These are phyloP conservation scores for Umbilicus rupestris DNA, from an alignment of 164 flowering plant species.

Conservation along the genomic window DNA sequence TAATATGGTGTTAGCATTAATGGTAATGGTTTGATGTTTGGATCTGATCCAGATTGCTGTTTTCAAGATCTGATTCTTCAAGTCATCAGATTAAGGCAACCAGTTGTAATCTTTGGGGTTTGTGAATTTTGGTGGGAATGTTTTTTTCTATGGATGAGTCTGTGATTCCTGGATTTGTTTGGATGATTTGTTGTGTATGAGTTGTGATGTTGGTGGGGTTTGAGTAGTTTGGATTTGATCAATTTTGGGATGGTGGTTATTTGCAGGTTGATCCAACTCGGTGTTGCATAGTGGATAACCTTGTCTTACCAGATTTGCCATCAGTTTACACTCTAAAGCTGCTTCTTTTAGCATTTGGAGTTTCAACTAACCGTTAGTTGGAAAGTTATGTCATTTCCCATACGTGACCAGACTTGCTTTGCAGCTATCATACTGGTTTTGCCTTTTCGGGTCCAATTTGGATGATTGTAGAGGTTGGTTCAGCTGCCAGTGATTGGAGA, in stretches of 20 bases:
- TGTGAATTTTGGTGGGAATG: not conserved
- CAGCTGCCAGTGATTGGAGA: not conserved
- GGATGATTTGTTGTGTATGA: not conserved
- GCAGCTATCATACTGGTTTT: not conserved
- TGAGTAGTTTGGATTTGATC: not conserved
- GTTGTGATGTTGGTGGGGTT: not conserved
- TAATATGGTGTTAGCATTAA: constrained; percentile 5
- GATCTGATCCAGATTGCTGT: constrained; percentile 7
- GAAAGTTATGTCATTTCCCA: not conserved
- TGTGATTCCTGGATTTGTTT: not conserved
- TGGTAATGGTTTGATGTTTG: not conserved
- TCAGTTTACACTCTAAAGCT: not conserved
- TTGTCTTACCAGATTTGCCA: not conserved
- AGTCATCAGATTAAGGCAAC: not conserved
- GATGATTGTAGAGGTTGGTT: not conserved
- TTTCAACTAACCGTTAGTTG: constrained; percentile 8
- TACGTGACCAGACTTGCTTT: constrained; percentile 1
- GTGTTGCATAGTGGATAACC: not conserved
- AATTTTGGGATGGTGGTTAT: not conserved
- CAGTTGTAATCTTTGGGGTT: not conserved
- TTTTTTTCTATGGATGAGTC: not conserved
- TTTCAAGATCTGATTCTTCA: not conserved
- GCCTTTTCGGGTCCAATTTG: not conserved
- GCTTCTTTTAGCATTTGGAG: not conserved
- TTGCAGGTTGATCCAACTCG: constrained; percentile 10